A percentile compares a stretch with the other conserved stretches of the same genome.
These are phyloP conservation scores for Diversispora epigaea DNA, from an alignment of 192 early-diverging fungal species.

Conservation along the genomic window DNA sequence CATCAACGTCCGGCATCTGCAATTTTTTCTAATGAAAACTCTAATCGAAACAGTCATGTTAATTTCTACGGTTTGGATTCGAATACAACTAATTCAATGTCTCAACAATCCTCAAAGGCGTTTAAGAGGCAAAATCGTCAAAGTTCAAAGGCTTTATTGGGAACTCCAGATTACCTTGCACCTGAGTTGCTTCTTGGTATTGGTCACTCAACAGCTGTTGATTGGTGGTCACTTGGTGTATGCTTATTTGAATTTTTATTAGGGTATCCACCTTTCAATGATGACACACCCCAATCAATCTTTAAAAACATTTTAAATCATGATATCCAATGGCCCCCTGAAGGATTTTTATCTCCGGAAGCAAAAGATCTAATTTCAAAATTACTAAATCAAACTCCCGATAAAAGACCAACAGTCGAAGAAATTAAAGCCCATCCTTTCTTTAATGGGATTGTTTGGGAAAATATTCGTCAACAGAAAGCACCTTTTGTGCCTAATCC, in stretches of 20 bases:
- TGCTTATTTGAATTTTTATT: constrained; percentile 87
- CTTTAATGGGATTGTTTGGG: constrained; percentile 77
- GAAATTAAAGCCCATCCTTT: constrained; percentile 72
- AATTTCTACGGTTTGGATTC: constrained; percentile 19
- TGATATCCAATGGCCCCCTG: constrained; percentile 66
- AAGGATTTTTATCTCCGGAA: constrained; percentile 55
- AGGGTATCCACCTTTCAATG: constrained; percentile 90
- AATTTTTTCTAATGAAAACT: constrained; percentile 27
- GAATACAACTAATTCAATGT: background rate
- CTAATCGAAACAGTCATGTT: background rate
- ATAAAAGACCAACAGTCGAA: constrained; percentile 59
- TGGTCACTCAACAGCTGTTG: constrained; percentile 81
- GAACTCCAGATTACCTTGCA: constrained; percentile 94
- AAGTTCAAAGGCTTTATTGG: constrained; percentile 59
- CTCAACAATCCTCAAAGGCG: constrained; percentile 1
- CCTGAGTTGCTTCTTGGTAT: constrained; percentile 89
- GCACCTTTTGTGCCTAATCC: constrained; percentile 86
- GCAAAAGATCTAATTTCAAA: constrained; percentile 72
- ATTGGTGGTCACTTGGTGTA: constrained; percentile 96
- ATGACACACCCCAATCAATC: constrained; percentile 80
- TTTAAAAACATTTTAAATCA: constrained; percentile 86
- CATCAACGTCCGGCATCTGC: constrained; percentile 26
- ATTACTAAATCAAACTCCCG: constrained; percentile 73
- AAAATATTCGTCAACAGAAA: constrained; percentile 68
- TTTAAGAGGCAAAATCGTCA: constrained; percentile 39